Evolutionary conservation across 257 asterid genomes (phyloP), one percentile per base, ranked within the genome.

Genomic region (Solanum habrochaites): DNA sequence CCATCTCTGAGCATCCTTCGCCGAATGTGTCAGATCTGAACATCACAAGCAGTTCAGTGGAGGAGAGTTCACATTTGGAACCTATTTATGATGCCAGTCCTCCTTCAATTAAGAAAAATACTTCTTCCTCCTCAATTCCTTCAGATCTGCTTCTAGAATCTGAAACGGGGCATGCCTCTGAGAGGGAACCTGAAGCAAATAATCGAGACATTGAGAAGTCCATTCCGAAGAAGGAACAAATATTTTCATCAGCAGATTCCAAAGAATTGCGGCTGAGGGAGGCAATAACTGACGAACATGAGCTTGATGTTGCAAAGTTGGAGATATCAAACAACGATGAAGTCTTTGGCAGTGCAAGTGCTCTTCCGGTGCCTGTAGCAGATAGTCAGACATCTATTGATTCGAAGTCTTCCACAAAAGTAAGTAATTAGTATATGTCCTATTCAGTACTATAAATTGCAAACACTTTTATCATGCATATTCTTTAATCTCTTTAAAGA

Each of bases 121-220:
- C 87, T n/a, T 89, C 96, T 29, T 91, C 94, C 23, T 89, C 96
- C 74, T 92, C 94, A 32, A 77, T 85, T 80, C 87, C 92, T 80
- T 90, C 93, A 23, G 94, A 92, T 88, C 71, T 87, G 90, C 92
- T 88, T 87, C 93, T 69, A 7, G 96, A 92, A 69, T 87, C 90
- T 74, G 95, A 90, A 88, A 86, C 27, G 40, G 89, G 64, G 67
- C 82, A 85, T 15, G 75, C 87, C 21, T 89, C 92, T 86, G 91
- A 80, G 40, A 18, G 88, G 82, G 92, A 90, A 89, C 87, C 92
- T 71, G 88, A 88, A 74, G 87, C 82, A 72, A 85, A 85, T 86
- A 62, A 62, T 77, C 91, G 25, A 80, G 89, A 73, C 45, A 86
- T 62, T 42, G 90, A 92, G 86, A 86, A 67, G 45, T 88, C 77